phyloP scores from a whole-genome alignment of 2,329 filamentous ascomycete genomes.

The Diplodia mutila region DNA sequence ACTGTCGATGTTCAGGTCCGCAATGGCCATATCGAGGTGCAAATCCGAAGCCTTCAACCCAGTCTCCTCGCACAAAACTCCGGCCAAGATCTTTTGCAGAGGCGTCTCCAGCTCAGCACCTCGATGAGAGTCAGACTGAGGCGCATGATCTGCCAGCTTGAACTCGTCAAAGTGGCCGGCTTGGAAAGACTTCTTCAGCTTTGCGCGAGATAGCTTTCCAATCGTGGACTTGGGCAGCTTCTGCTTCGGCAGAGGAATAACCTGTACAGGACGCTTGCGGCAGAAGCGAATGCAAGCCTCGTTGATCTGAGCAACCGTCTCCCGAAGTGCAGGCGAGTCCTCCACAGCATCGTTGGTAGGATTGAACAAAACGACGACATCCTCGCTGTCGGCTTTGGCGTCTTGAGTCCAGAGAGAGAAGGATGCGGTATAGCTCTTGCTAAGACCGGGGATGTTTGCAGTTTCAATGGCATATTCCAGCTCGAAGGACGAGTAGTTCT shows the following conservation, averaged over 20 bases:
- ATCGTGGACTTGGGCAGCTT: conserved; percentile 25
- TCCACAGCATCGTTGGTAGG: not conserved
- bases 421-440: conserved; percentile 13
- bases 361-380: conserved; percentile 24
- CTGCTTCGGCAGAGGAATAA: conserved; percentile 21
- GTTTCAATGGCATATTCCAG: conserved; percentile 32
- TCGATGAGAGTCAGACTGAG: not conserved
- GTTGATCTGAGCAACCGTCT: conserved; percentile 12
- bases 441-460: conserved; percentile 28
- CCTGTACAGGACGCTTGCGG: conserved; percentile 11
- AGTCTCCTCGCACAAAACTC: not conserved
- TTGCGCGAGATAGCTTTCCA: conserved; percentile 23
- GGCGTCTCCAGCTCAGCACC: conserved; percentile 5
- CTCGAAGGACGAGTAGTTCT: conserved; percentile 33
- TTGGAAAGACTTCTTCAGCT: conserved; percentile 23
- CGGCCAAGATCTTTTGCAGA: conserved; percentile 15
- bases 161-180: conserved; percentile 18
- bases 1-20: conserved; percentile 21
- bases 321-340: conserved; percentile 12
- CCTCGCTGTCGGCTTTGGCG: conserved; percentile 19
- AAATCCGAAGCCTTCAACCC: conserved; percentile 12
- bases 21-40: conserved; percentile 5
- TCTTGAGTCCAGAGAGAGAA: conserved; percentile 23
- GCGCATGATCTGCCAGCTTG: not conserved
- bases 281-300: conserved; percentile 23